These are phyloP conservation scores for Hypoxylon sp. DNA, from an alignment of 2,329 filamentous ascomycete species.

Conservation along the genomic window DNA sequence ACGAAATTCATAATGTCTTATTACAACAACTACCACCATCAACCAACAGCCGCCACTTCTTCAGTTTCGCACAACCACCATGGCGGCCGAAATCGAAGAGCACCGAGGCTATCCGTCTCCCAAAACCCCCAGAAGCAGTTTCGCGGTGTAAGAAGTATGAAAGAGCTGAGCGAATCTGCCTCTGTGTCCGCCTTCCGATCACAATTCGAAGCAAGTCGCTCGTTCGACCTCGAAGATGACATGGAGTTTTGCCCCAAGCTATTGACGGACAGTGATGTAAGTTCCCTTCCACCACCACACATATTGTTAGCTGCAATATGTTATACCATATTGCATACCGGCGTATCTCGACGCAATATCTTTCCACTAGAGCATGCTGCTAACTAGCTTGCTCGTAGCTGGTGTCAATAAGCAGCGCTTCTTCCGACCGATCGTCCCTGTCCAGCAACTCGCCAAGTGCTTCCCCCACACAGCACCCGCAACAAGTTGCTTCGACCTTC, in stretches of 20 bases:
- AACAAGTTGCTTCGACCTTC: conserved; percentile 81
- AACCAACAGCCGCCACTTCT: conserved; percentile 67
- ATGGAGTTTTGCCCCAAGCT: conserved; percentile 94
- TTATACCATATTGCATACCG: background rate
- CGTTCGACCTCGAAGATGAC: conserved; percentile 96
- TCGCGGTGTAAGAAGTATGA: conserved; percentile 85
- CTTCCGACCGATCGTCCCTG: conserved; percentile 92
- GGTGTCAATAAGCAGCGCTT: conserved; percentile 89
- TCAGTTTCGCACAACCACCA: conserved; percentile 80
- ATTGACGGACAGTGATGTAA: conserved; percentile 93
- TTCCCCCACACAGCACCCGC: conserved; percentile 89
- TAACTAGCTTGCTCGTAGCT: conserved; percentile 68
- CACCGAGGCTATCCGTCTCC: conserved; percentile 81
- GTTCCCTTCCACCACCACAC: conserved; percentile 52
- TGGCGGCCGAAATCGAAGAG: conserved; percentile 85
- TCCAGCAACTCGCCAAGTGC: conserved; percentile 94
- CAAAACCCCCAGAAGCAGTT: conserved; percentile 91
- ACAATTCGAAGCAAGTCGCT: conserved; percentile 90
- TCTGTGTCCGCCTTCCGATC: conserved; percentile 82
- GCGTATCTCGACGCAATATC: background rate
- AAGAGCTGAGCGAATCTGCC: conserved; percentile 84
- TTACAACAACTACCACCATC: conserved; percentile 72
- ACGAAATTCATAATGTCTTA: conserved; percentile 68
- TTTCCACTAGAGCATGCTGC: conserved; percentile 6
- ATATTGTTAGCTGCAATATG: conserved; percentile 16